Evolutionary conservation across 768 basidiomycete species (phyloP).

Genomic region (Cantharellus cinnabarinus): DNA sequence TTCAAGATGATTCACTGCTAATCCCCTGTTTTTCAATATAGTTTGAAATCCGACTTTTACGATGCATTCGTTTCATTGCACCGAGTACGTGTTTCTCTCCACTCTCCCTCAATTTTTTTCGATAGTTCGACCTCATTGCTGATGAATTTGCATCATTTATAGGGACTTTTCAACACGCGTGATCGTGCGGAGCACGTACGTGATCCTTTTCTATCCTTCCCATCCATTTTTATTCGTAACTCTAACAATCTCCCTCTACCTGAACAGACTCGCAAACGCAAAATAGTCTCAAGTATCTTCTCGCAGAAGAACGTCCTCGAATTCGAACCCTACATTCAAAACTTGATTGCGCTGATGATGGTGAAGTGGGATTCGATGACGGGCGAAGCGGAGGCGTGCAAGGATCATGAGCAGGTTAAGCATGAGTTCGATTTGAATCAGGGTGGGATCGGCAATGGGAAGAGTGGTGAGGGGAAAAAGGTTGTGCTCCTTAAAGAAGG

Average conservation of each 20-base stretch:
- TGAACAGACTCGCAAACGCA: conserved; percentile 50
- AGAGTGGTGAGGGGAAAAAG: conserved; percentile 27
- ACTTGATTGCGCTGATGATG: conserved; percentile 38
- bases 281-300: conserved; percentile 74
- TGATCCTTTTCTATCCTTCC: neutral
- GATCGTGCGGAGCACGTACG: conserved; percentile 43
- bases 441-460: conserved; percentile 59
- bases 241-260: neutral
- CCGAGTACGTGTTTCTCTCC: conserved; percentile 17
- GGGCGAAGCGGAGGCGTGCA: too few relatives aligned
- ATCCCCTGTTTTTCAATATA: conserved; percentile 10
- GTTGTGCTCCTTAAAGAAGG: conserved; percentile 48
- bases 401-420: too few relatives aligned
- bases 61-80: conserved; percentile 56
- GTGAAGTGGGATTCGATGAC: conserved; percentile 53
- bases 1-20: conserved; percentile 7
- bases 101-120: conserved; percentile 4
- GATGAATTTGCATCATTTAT: neutral
- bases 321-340: conserved; percentile 60
- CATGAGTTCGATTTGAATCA: neutral
- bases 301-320: conserved; percentile 69
- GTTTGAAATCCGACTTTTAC: conserved; percentile 55
- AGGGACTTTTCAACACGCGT: conserved; percentile 59
- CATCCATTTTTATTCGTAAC: neutral
- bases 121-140: neutral